Evolutionary conservation across 2,329 filamentous ascomycete species (phyloP).

Genomic region (Ophiostoma sp.): DNA sequence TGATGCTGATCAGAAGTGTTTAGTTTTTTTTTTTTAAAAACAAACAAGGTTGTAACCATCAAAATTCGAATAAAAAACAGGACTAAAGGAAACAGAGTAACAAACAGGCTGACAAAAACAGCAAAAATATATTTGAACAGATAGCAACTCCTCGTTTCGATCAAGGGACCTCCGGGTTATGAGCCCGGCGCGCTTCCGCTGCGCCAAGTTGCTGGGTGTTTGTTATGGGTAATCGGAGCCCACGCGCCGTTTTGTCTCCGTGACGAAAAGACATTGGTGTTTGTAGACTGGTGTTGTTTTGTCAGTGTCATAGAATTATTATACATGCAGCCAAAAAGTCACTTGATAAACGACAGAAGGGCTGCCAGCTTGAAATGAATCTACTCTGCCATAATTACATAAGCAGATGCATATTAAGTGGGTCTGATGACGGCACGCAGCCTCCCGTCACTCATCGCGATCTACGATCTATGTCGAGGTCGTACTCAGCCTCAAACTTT

Average conservation of each 20-base stretch:
- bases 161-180: constrained; percentile 18
- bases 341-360: too few species aligned
- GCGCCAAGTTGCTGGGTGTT: constrained; percentile 12
- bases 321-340: too few species aligned
- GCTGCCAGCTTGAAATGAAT: neutral
- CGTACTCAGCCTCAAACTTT: neutral
- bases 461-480: neutral
- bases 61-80: neutral
- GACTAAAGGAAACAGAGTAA: neutral
- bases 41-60: neutral
- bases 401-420: neutral
- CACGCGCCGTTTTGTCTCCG: neutral
- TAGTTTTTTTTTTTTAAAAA: too few species aligned
- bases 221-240: neutral
- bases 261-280: neutral
- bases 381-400: neutral
- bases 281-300: neutral
- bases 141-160: constrained; percentile 16
- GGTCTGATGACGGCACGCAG: constrained; percentile 2
- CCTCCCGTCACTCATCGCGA: neutral
- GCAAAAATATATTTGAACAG: neutral
- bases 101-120: neutral
- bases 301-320: too few species aligned
- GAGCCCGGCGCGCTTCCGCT: constrained; percentile 17
- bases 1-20: too few species aligned